These are phyloP conservation scores for Rasamsonia emersonii DNA, from an alignment of 2,329 filamentous ascomycete species.

Conservation along the genomic window DNA sequence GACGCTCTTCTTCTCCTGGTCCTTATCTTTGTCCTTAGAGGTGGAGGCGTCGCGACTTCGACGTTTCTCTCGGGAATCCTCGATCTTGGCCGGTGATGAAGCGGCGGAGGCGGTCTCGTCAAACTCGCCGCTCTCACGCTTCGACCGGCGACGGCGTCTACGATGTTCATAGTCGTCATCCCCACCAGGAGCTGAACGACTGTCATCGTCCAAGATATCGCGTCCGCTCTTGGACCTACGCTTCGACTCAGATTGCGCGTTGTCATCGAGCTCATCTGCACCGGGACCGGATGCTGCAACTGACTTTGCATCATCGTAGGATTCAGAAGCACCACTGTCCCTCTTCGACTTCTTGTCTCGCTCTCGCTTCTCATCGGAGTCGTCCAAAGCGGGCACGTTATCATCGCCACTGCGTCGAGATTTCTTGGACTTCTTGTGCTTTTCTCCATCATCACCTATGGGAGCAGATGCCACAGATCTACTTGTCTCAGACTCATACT, in stretches of 20 bases:
- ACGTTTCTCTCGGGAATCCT: slow-evolving; percentile 22
- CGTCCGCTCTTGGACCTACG: slow-evolving; percentile 5
- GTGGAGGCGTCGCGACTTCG: slow-evolving; percentile 18
- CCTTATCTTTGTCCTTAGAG: slow-evolving; percentile 15
- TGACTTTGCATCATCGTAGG: slow-evolving; percentile 4
- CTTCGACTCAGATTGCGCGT: slow-evolving; percentile 14
- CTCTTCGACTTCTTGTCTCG: neutral
- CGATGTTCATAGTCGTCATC: slow-evolving; percentile 16
- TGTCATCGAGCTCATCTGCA: slow-evolving; percentile 8
- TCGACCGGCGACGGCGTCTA: slow-evolving; percentile 18
- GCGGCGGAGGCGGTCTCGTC: slow-evolving; percentile 30
- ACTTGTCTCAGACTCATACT: too few relatives aligned
- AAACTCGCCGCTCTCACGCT: slow-evolving; percentile 17
- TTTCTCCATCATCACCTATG: slow-evolving; percentile 6
- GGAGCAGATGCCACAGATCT: slow-evolving; percentile 16
- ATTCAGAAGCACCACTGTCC: slow-evolving; percentile 2
- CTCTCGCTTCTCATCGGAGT: slow-evolving; percentile 2
- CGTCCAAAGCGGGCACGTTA: slow-evolving; percentile 13
- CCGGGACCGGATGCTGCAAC: slow-evolving; percentile 7
- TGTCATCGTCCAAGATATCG: slow-evolving; percentile 12
- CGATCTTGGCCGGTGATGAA: slow-evolving; percentile 24
- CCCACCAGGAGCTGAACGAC: slow-evolving; percentile 13
- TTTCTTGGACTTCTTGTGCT: slow-evolving; percentile 12
- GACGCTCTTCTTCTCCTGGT: slow-evolving; percentile 22
- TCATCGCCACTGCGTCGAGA: slow-evolving; percentile 15